Percentiles rank a stretch among this genome's conserved stretches.
Conservation (phyloP, 2,329 filamentous ascomycete species). For the Plectosphaerella plurivora region DNA sequence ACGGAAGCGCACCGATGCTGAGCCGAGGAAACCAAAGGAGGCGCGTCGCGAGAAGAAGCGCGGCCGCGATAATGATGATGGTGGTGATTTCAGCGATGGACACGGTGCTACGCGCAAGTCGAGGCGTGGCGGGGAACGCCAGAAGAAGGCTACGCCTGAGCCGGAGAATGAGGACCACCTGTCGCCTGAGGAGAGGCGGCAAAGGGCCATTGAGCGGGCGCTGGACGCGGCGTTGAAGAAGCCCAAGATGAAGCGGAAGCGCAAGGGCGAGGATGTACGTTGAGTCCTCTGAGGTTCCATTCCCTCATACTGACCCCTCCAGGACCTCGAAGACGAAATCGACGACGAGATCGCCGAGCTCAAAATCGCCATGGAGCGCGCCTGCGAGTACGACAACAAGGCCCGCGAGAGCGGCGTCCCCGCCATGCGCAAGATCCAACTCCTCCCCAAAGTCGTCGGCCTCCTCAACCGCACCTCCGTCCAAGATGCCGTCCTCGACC, state of each 20-base stretch:
- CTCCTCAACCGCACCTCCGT: slow-evolving; percentile 87
- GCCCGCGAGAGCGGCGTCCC: slow-evolving; percentile 76
- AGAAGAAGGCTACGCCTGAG: slow-evolving; percentile 41
- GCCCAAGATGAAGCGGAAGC: slow-evolving; percentile 66
- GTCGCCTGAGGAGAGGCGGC: slow-evolving; percentile 78
- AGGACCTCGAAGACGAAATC: slow-evolving; percentile 87
- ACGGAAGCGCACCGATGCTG: slow-evolving; percentile 60
- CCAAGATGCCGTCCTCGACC: slow-evolving; percentile 76
- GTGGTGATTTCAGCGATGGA: slow-evolving; percentile 22
- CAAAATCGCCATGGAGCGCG: slow-evolving; percentile 84
- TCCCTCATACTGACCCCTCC: background rate
- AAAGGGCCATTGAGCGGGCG: slow-evolving; percentile 76
- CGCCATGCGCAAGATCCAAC: slow-evolving; percentile 87
- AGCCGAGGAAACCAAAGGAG: slow-evolving; percentile 70
- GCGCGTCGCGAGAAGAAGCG: slow-evolving; percentile 67
- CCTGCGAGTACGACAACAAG: slow-evolving; percentile 80
- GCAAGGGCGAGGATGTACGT: slow-evolving; percentile 83
- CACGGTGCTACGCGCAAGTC: slow-evolving; percentile 37
- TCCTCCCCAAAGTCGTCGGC: slow-evolving; percentile 84
- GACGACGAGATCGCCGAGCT: slow-evolving; percentile 87
- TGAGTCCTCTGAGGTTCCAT: background rate
- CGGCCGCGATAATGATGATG: slow-evolving; percentile 45
- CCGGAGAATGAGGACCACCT: slow-evolving; percentile 73
- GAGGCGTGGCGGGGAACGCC: slow-evolving; percentile 40
- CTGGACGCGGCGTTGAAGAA: slow-evolving; percentile 88